These are phyloP conservation scores for Aspergillus uvarum DNA, from an alignment of 2,329 filamentous ascomycete species.

Conservation along the genomic window DNA sequence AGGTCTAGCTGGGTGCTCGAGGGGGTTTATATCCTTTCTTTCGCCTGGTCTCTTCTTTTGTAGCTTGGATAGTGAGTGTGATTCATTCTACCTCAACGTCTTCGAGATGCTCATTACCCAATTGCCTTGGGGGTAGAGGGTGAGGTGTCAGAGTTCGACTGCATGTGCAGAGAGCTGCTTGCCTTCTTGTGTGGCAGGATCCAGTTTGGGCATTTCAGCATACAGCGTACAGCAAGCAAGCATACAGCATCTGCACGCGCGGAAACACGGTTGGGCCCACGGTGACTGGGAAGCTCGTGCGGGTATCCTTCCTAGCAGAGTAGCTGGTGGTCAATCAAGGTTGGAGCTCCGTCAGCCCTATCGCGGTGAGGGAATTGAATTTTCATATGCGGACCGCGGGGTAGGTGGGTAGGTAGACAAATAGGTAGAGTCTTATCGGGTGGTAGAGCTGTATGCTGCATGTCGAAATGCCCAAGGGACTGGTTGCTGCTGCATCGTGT, in stretches of 20 bases:
- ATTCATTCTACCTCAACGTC: background rate
- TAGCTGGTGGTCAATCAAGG: background rate
- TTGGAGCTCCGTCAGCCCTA: background rate
- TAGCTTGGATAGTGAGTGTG: no score
- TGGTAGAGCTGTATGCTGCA: constrained; percentile 1
- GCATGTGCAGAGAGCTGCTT: background rate
- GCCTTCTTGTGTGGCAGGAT: background rate
- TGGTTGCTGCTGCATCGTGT: background rate
- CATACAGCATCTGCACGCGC: background rate
- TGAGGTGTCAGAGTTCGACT: background rate
- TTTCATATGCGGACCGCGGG: background rate
- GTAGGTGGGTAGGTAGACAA: background rate
- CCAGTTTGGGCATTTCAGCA: background rate
- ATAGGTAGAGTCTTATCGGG: background rate
- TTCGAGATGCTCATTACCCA: no score
- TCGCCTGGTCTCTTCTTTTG: background rate
- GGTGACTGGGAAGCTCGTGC: background rate
- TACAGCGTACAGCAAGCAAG: background rate
- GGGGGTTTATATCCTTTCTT: background rate
- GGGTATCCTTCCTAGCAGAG: background rate
- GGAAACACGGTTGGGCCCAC: background rate
- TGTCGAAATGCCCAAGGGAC: constrained; percentile 3
- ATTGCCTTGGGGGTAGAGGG: background rate
- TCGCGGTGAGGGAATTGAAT: background rate
- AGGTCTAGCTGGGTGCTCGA: background rate